phyloP scores from a whole-genome alignment of 1,284 basidiomycete species.

The Somion occarium region DNA sequence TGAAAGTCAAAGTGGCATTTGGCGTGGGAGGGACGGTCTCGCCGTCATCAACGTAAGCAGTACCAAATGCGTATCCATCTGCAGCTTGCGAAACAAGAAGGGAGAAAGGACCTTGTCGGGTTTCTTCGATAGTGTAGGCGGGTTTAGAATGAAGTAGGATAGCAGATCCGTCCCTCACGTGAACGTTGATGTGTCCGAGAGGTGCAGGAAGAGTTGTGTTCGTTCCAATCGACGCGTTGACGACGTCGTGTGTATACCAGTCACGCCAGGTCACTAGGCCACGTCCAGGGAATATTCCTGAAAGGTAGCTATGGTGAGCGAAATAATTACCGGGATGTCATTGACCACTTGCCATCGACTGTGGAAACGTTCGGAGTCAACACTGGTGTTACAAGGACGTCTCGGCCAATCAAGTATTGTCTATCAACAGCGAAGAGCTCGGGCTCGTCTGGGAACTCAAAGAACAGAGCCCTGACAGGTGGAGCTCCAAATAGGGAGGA shows the following conservation, averaged over 20 bases:
- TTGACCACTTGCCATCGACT: conserved; percentile 39
- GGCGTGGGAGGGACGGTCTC: conserved; percentile 47
- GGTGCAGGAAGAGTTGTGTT: conserved; percentile 49
- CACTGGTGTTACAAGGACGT: conserved; percentile 73
- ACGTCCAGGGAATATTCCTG: conserved; percentile 57
- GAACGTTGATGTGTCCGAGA: conserved; percentile 66
- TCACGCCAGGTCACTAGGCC: conserved; percentile 63
- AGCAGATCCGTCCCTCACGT: conserved; percentile 54
- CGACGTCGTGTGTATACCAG: conserved; percentile 65
- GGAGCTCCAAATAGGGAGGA: conserved; percentile 61
- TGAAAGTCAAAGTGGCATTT: conserved; percentile 39
- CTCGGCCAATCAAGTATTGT: conserved; percentile 69
- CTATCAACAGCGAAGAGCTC: conserved; percentile 58
- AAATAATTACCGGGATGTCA: background rate
- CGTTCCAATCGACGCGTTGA: conserved; percentile 32
- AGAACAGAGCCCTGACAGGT: conserved; percentile 70
- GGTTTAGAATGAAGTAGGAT: conserved; percentile 53
- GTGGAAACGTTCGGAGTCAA: conserved; percentile 51
- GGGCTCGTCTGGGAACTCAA: conserved; percentile 68
- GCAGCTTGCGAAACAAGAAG: conserved; percentile 48
- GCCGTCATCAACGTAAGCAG: conserved; percentile 64
- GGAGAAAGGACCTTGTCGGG: conserved; percentile 47
- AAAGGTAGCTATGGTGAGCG: background rate
- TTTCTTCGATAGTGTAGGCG: conserved; percentile 55
- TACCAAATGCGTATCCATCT: conserved; percentile 44